Percentiles rank a stretch among this genome's conserved stretches.
These are phyloP conservation scores for Tilletia caries DNA, from an alignment of 1,284 basidiomycete genomes.

Conservation along the genomic window DNA sequence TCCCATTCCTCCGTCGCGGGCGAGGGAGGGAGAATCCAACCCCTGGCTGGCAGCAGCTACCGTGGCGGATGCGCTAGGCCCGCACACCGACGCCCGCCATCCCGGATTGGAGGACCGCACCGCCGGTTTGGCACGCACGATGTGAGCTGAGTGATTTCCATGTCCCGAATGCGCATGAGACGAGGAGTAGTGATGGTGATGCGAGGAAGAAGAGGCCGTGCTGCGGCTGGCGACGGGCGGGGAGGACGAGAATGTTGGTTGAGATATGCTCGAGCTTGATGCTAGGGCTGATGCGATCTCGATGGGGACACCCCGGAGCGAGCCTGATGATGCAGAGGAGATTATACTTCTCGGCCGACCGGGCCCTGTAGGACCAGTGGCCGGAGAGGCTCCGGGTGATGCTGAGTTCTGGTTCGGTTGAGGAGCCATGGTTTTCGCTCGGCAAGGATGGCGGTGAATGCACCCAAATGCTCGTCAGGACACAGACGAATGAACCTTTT, in stretches of 20 bases:
- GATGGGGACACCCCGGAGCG: neutral
- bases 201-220: neutral
- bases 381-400: no score
- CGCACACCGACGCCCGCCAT: conserved; percentile 6
- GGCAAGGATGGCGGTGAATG: no score
- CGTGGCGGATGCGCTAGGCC: neutral
- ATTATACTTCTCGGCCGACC: neutral
- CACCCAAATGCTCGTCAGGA: no score
- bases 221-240: neutral
- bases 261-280: neutral
- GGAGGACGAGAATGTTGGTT: neutral
- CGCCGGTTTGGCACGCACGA: conserved; percentile 7
- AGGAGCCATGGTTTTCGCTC: no score
- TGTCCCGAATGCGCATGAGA: neutral
- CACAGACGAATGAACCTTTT: no score
- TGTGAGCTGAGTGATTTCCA: conserved; percentile 4
- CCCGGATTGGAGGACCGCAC: conserved; percentile 10
- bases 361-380: neutral
- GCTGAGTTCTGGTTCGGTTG: no score
- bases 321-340: neutral
- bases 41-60: neutral
- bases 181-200: neutral
- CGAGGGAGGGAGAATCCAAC: neutral
- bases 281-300: neutral
- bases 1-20: neutral